Percentiles rank a stretch among this genome's conserved stretches.
Evolutionary conservation across 192 early-diverging fungal species (phyloP).

Genomic region (Dissophora globulifera): DNA sequence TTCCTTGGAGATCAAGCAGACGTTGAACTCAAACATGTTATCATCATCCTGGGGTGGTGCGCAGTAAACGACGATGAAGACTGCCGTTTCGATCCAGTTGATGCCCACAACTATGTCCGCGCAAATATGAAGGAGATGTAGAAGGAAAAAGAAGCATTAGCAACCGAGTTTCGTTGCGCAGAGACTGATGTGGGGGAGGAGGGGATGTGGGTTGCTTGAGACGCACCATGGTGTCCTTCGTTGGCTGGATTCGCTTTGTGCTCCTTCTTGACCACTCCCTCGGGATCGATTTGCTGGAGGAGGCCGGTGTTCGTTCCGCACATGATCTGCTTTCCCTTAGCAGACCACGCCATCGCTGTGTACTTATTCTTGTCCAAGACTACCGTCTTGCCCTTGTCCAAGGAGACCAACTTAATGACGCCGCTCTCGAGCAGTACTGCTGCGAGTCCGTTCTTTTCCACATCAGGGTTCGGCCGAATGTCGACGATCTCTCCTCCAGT

Average conservation of each 20-base stretch:
- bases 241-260: conserved; percentile 23
- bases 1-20: conserved; percentile 69
- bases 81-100: conserved; percentile 79
- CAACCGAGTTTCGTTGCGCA: no score
- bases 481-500: conserved; percentile 65
- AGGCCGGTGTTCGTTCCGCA: conserved; percentile 71
- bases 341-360: conserved; percentile 83
- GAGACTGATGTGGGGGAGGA: no score
- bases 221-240: conserved; percentile 15
- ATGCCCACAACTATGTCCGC: conserved; percentile 74
- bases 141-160: no score
- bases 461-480: conserved; percentile 70
- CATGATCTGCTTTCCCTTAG: conserved; percentile 90
- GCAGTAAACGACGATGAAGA: conserved; percentile 77
- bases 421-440: conserved; percentile 62
- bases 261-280: conserved; percentile 67
- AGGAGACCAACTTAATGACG: conserved; percentile 51
- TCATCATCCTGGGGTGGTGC: conserved; percentile 37
- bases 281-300: conserved; percentile 70
- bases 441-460: conserved; percentile 50
- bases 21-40: conserved; percentile 47
- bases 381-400: conserved; percentile 27
- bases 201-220: no score
- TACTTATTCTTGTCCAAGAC: conserved; percentile 50
- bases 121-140: no score